Evolutionary conservation across 139 green algal genomes (phyloP).

Genomic region (Chlorella vulgaris): DNA sequence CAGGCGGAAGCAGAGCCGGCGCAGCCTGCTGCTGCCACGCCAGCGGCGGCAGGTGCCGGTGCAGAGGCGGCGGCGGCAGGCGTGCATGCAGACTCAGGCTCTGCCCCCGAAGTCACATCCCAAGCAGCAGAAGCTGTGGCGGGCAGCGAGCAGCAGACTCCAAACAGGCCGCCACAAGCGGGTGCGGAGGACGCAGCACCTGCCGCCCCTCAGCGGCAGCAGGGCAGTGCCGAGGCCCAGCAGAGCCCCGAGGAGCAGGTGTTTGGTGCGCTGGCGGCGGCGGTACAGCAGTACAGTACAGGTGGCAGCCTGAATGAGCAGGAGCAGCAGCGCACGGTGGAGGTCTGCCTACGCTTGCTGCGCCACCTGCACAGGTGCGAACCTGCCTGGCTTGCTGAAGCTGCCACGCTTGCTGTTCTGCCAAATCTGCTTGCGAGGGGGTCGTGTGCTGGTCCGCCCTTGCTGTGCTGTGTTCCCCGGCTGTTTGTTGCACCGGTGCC

Average conservation of each 20-base stretch:
- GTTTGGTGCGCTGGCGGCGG: constrained; percentile 13
- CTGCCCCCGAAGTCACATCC: too few species aligned
- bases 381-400: constrained; percentile 39
- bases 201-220: neutral
- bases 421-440: neutral
- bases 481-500: neutral
- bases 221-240: too few species aligned
- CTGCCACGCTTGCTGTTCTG: too few species aligned
- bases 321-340: constrained; percentile 46
- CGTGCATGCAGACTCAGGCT: too few species aligned
- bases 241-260: constrained; percentile 4
- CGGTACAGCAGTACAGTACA: constrained; percentile 18
- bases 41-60: too few species aligned
- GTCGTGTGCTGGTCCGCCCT: neutral
- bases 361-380: constrained; percentile 61
- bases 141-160: too few species aligned
- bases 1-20: too few species aligned
- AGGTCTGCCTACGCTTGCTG: constrained; percentile 64
- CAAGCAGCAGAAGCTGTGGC: too few species aligned
- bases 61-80: too few species aligned
- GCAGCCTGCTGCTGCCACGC: too few species aligned
- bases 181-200: too few species aligned
- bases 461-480: neutral
- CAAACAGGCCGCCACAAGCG: too few species aligned
- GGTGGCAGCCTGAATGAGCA: constrained; percentile 63